phyloP scores from a whole-genome alignment of 306 rosid species.

The Quercus mongolica region DNA sequence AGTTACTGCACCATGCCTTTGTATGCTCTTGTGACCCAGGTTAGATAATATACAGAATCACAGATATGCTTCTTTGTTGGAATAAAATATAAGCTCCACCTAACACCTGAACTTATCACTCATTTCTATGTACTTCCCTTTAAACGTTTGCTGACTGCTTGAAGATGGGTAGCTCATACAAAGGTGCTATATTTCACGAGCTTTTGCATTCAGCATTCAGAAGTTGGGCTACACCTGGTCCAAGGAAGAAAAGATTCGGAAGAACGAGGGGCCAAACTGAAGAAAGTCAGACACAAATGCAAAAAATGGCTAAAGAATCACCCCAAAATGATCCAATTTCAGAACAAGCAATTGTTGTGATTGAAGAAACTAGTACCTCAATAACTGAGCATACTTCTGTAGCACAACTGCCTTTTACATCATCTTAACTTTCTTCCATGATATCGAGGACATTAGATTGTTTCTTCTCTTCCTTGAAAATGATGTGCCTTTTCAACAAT shows the following conservation, averaged over 20 bases:
- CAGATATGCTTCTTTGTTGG: neutral
- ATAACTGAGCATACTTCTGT: constrained; percentile 22
- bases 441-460: neutral
- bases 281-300: neutral
- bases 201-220: neutral
- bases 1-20: constrained; percentile 86
- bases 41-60: constrained; percentile 12
- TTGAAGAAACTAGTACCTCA: constrained; percentile 26
- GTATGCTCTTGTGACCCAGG: constrained; percentile 80
- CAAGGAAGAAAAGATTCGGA: neutral
- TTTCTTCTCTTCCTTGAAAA: neutral
- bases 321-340: constrained; percentile 28
- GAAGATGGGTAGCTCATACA: constrained; percentile 69
- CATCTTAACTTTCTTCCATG: neutral
- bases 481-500: neutral
- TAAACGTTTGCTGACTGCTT: constrained; percentile 8
- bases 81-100: constrained; percentile 6
- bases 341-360: constrained; percentile 30
- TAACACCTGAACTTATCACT: constrained; percentile 15
- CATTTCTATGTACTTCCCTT: neutral
- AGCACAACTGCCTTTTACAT: constrained; percentile 17
- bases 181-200: constrained; percentile 28
- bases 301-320: constrained; percentile 29
- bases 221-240: neutral
- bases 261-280: neutral